Conservation (phyloP, 78 protist species). For the Protostelium mycophagum region DNA sequence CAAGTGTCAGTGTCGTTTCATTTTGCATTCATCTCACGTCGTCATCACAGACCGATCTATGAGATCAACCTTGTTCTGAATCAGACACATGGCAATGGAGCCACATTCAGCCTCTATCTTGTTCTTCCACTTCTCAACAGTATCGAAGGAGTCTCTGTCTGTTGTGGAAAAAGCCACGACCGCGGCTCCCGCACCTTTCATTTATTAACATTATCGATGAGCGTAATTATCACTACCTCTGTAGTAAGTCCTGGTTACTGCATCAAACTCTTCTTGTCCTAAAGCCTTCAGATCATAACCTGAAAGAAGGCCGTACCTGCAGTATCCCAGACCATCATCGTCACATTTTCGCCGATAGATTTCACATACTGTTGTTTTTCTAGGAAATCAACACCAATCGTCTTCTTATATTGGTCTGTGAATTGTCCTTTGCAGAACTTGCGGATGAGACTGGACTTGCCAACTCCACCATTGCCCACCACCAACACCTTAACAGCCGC, state of each 20-base stretch:
- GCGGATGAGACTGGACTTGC: constrained; percentile 49
- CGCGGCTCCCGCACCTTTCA: constrained; percentile 15
- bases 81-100: neutral
- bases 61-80: constrained; percentile 50
- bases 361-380: constrained; percentile 4
- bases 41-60: constrained; percentile 16
- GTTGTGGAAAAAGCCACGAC: constrained; percentile 39
- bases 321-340: constrained; percentile 37
- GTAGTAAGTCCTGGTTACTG: constrained; percentile 27
- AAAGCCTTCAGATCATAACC: neutral
- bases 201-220: too few relatives aligned
- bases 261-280: constrained; percentile 28
- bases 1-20: neutral
- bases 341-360: constrained; percentile 3
- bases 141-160: constrained; percentile 43
- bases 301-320: neutral
- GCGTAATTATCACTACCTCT: neutral
- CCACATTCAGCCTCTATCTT: constrained; percentile 31
- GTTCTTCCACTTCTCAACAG: constrained; percentile 20
- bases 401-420: constrained; percentile 66
- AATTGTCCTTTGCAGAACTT: constrained; percentile 35
- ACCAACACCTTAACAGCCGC: constrained; percentile 54
- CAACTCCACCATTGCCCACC: constrained; percentile 72
- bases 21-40: neutral
- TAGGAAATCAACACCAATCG: constrained; percentile 46